Conservation (phyloP, 371 early-diverging fungal genomes). For the Zopfochytrium polystomum region DNA sequence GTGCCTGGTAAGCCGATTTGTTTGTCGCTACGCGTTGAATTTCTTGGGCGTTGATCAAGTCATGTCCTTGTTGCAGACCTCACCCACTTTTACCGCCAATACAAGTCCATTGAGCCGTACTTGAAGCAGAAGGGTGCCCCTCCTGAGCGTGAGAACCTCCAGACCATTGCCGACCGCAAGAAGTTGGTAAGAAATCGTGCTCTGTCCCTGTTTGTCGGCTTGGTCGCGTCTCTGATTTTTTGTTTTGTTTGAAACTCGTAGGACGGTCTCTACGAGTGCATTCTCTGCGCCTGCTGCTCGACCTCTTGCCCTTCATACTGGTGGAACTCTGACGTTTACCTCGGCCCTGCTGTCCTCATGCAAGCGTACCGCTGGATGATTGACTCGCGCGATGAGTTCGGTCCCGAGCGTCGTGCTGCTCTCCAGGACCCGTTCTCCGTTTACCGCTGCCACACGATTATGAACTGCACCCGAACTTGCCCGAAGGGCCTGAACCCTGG, state of each 20-base stretch:
- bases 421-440: conserved; percentile 93
- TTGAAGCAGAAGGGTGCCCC: conserved; percentile 79
- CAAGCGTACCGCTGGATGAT: conserved; percentile 98
- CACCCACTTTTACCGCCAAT: conserved; percentile 94
- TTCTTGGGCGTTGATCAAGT: not conserved
- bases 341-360: conserved; percentile 94
- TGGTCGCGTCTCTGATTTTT: conserved; percentile 1
- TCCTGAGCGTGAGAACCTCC: conserved; percentile 79
- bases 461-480: conserved; percentile 96
- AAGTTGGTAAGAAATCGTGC: conserved; percentile 63
- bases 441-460: conserved; percentile 98
- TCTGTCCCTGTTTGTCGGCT: not conserved
- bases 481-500: conserved; percentile 95
- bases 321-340: conserved; percentile 91
- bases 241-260: too few relatives aligned
- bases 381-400: conserved; percentile 92
- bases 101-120: conserved; percentile 92
- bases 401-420: conserved; percentile 78
- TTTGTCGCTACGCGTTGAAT: not conserved
- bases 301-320: conserved; percentile 96
- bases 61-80: conserved; percentile 60
- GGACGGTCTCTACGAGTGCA: conserved; percentile 97
- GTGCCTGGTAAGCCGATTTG: conserved; percentile 57
- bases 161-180: conserved; percentile 88
- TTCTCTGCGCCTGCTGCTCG: conserved; percentile 96